A percentile compares a stretch with the other conserved stretches of the same genome.
These are phyloP conservation scores for Zelopaecilomyces penicillatus DNA, from an alignment of 2,329 filamentous ascomycete species.

Conservation along the genomic window DNA sequence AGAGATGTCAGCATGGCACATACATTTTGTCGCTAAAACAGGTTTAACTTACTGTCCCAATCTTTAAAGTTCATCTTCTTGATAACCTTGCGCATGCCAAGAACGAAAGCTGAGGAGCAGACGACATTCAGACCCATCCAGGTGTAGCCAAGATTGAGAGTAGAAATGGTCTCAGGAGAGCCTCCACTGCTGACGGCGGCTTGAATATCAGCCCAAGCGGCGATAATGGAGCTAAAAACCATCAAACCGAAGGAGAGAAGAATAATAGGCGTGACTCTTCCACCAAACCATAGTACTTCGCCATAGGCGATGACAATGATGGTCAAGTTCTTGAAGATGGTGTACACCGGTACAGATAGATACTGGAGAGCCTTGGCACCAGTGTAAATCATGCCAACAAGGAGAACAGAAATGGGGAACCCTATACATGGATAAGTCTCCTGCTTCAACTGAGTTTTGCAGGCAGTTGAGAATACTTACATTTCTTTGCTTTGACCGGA, in stretches of 20 bases:
- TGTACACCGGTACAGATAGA: constrained; percentile 96
- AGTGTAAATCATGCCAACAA: constrained; percentile 99
- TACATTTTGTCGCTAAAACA: constrained; percentile 1
- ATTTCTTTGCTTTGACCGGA: constrained; percentile 81
- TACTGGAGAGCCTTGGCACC: constrained; percentile 92
- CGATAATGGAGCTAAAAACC: constrained; percentile 89
- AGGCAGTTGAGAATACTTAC: constrained; percentile 41
- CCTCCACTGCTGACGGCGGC: constrained; percentile 62
- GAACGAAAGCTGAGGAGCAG: constrained; percentile 80
- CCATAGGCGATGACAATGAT: constrained; percentile 98
- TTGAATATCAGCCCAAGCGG: constrained; percentile 95
- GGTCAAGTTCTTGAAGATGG: constrained; percentile 99
- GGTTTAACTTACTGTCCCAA: constrained; percentile 76
- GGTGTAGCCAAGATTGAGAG: constrained; percentile 86
- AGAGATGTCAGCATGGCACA: constrained; percentile 21
- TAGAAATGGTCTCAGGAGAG: constrained; percentile 69
- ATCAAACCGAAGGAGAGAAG: constrained; percentile 94
- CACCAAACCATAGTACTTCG: constrained; percentile 96
- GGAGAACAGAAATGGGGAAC: constrained; percentile 92
- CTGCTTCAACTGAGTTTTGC: not conserved
- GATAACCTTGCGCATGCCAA: constrained; percentile 96
- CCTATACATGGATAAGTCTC: constrained; percentile 42
- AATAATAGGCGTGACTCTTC: constrained; percentile 76
- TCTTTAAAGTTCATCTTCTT: constrained; percentile 99
- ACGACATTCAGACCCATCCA: constrained; percentile 99